phyloP scores from a whole-genome alignment of 106 monocot species.

The Chionographis japonica region DNA sequence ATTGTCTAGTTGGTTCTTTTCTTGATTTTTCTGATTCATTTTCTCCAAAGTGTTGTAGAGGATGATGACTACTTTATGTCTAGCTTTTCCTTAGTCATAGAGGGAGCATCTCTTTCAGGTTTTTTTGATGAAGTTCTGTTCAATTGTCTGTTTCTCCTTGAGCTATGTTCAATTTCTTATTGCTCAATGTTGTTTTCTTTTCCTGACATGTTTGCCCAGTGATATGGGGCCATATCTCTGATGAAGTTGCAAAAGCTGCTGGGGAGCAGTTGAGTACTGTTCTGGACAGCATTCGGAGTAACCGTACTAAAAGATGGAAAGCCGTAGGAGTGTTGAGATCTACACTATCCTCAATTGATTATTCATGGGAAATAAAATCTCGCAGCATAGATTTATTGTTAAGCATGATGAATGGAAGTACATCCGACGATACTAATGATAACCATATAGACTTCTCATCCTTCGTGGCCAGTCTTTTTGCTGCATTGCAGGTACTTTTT shows the following conservation, averaged over 20 bases:
- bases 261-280: constrained; percentile 39
- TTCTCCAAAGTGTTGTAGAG: constrained; percentile 38
- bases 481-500: constrained; percentile 53
- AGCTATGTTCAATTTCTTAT: not conserved
- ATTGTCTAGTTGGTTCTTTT: constrained; percentile 12
- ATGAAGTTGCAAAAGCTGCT: constrained; percentile 55
- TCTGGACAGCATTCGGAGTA: constrained; percentile 32
- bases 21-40: constrained; percentile 12
- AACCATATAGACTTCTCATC: constrained; percentile 29
- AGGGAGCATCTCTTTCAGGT: constrained; percentile 90
- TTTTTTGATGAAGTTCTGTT: constrained; percentile 5
- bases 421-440: constrained; percentile 22
- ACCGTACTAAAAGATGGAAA: constrained; percentile 45
- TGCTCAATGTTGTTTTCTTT: not conserved
- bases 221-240: constrained; percentile 65
- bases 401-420: constrained; percentile 35
- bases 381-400: constrained; percentile 51
- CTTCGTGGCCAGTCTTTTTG: constrained; percentile 48
- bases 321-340: constrained; percentile 55
- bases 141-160: not conserved
- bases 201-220: constrained; percentile 38
- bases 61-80: constrained; percentile 45
- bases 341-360: constrained; percentile 50
- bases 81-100: constrained; percentile 49
- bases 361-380: constrained; percentile 75